A percentile compares a stretch with the other conserved stretches of the same genome.
Conservation (phyloP, 139 green algal species). For the Chlorella sorokiniana region DNA sequence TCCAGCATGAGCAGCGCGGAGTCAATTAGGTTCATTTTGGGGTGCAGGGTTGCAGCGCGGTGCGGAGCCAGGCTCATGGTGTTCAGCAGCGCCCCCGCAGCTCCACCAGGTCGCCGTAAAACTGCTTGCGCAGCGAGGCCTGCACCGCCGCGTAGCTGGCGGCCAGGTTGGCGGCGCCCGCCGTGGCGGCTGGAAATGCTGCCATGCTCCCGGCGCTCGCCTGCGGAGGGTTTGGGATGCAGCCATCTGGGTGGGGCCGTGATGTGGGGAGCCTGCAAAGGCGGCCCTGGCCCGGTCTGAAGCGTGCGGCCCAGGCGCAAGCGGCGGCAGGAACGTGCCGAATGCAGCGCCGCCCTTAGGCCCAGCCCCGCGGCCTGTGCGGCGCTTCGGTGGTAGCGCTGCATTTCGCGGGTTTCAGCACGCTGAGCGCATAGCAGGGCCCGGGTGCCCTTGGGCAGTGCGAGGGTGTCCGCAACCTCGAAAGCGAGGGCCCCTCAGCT, state of each 20-base stretch:
- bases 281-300: no score
- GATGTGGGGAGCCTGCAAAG: no score
- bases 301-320: no score
- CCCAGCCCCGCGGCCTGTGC: no score
- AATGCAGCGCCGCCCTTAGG: no score
- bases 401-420: no score
- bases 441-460: no score
- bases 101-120: slow-evolving; percentile 21
- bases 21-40: slow-evolving; percentile 19
- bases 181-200: not conserved
- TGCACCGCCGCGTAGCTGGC: not conserved
- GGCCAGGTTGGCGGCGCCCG: not conserved
- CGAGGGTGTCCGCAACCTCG: no score
- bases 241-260: not conserved
- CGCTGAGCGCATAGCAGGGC: no score
- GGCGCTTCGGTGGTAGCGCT: no score
- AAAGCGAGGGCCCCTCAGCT: no score
- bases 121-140: slow-evolving; percentile 23
- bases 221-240: not conserved
- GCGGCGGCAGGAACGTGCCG: no score
- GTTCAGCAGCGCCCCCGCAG: slow-evolving; percentile 10
- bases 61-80: slow-evolving; percentile 7
- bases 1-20: slow-evolving; percentile 9
- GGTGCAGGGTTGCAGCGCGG: not conserved
- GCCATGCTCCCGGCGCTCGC: not conserved